Percentiles rank a stretch among this genome's conserved stretches.
These are phyloP conservation scores for Candida sphagnicola DNA, from an alignment of 805 yeast species.

Conservation along the genomic window DNA sequence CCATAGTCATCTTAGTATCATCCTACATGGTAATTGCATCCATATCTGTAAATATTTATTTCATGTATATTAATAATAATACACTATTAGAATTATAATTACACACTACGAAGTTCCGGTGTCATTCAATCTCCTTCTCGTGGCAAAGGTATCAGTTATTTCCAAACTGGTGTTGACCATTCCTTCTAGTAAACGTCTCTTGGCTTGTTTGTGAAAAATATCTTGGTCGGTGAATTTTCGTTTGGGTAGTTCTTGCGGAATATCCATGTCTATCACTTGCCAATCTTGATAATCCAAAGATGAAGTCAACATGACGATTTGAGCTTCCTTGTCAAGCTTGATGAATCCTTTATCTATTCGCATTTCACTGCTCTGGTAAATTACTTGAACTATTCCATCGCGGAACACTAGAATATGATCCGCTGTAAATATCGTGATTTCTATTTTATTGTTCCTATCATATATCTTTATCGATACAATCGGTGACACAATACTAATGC, in stretches of 20 bases:
- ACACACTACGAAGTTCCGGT: neutral
- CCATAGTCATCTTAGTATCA: neutral
- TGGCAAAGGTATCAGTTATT: slow-evolving; percentile 25
- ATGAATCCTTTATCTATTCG: slow-evolving; percentile 1
- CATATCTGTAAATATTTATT: slow-evolving; percentile 1
- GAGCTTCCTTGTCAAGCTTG: neutral
- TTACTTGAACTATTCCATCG: slow-evolving; percentile 1
- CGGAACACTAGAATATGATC: neutral
- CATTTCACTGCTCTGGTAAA: neutral
- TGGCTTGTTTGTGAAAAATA: neutral
- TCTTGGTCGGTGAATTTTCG: neutral
- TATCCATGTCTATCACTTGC: neutral
- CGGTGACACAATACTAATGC: neutral
- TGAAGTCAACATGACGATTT: neutral
- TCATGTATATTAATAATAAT: slow-evolving; percentile 6
- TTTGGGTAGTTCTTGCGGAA: neutral
- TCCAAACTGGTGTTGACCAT: slow-evolving; percentile 13
- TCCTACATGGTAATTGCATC: slow-evolving; percentile 2
- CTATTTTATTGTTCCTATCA: neutral
- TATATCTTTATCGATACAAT: neutral
- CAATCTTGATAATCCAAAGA: neutral
- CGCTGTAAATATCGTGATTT: neutral
- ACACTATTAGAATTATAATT: slow-evolving; percentile 3
- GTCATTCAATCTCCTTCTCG: slow-evolving; percentile 9
- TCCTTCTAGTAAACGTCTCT: slow-evolving; percentile 2